These are phyloP conservation scores for Cryptococcus sp. DNA, from an alignment of 1,284 basidiomycete genomes.

Conservation along the genomic window DNA sequence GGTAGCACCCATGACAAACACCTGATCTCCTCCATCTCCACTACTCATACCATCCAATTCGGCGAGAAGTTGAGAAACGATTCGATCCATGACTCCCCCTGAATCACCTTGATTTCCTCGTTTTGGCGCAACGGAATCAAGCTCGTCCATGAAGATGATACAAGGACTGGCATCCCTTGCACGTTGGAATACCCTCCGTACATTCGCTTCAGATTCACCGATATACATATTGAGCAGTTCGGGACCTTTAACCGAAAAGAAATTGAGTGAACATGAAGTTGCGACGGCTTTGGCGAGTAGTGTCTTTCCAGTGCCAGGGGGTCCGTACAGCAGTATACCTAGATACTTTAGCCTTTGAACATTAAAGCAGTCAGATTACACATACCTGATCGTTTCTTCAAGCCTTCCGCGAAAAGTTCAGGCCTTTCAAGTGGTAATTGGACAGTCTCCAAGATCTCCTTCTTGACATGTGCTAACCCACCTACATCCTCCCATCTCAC, in stretches of 20 bases:
- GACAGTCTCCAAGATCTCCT: constrained; percentile 94
- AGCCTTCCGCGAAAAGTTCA: constrained; percentile 83
- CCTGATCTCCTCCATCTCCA: constrained; percentile 52
- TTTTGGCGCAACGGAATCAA: constrained; percentile 94
- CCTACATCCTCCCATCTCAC: constrained; percentile 99
- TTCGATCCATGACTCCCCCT: constrained; percentile 95
- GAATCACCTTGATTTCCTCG: constrained; percentile 92
- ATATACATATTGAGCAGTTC: constrained; percentile 98
- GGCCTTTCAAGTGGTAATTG: constrained; percentile 92
- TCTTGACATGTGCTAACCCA: constrained; percentile 80
- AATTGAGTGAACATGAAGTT: constrained; percentile 85
- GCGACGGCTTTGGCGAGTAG: constrained; percentile 90
- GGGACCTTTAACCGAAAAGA: constrained; percentile 94
- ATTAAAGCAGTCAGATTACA: background rate
- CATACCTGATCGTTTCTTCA: constrained; percentile 92
- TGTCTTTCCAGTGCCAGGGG: constrained; percentile 95
- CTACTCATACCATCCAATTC: constrained; percentile 86
- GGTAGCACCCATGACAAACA: constrained; percentile 97
- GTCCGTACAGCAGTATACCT: constrained; percentile 82
- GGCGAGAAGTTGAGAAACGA: constrained; percentile 92
- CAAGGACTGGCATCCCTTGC: constrained; percentile 86
- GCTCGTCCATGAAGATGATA: constrained; percentile 96
- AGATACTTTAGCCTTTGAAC: background rate
- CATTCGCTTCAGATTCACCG: constrained; percentile 95
- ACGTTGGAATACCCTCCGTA: constrained; percentile 84